A percentile compares a stretch with the other conserved stretches of the same genome.
phyloP scores from a whole-genome alignment of 2,329 filamentous ascomycete genomes.

The Exserohilum rostratum region DNA sequence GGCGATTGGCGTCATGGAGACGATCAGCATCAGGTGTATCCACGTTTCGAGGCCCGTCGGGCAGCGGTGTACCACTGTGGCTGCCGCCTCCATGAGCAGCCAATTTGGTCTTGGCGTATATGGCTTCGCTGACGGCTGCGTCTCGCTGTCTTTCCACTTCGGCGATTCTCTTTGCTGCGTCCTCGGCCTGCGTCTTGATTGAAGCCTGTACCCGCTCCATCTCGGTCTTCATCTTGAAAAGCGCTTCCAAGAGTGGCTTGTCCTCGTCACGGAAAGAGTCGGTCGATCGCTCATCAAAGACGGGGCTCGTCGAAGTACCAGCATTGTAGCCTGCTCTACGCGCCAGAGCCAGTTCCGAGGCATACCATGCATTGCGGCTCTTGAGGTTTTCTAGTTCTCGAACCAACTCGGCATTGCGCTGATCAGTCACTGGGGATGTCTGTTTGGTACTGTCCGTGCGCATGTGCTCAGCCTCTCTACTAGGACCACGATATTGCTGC shows the following conservation, averaged over 20 bases:
- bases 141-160: conserved; percentile 95
- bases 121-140: conserved; percentile 89
- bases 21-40: conserved; percentile 69
- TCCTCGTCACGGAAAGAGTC: conserved; percentile 92
- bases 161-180: conserved; percentile 87
- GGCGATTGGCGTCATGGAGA: conserved; percentile 75
- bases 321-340: conserved; percentile 86
- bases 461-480: conserved; percentile 45
- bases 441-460: conserved; percentile 65
- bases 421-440: conserved; percentile 65
- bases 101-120: conserved; percentile 91
- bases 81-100: conserved; percentile 78
- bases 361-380: conserved; percentile 94
- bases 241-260: conserved; percentile 86
- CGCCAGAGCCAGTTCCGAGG: conserved; percentile 89
- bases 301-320: conserved; percentile 71
- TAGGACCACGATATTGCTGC: conserved; percentile 37
- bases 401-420: conserved; percentile 73
- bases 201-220: conserved; percentile 86
- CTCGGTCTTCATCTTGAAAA: conserved; percentile 89
- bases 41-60: conserved; percentile 62
- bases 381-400: conserved; percentile 87
- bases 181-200: conserved; percentile 83
- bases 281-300: conserved; percentile 74
- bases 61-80: conserved; percentile 62